Evolutionary conservation across 768 basidiomycete species (phyloP), one percentile per base, ranked within the genome.

Genomic region (Phanerodontia chrysosporium): DNA sequence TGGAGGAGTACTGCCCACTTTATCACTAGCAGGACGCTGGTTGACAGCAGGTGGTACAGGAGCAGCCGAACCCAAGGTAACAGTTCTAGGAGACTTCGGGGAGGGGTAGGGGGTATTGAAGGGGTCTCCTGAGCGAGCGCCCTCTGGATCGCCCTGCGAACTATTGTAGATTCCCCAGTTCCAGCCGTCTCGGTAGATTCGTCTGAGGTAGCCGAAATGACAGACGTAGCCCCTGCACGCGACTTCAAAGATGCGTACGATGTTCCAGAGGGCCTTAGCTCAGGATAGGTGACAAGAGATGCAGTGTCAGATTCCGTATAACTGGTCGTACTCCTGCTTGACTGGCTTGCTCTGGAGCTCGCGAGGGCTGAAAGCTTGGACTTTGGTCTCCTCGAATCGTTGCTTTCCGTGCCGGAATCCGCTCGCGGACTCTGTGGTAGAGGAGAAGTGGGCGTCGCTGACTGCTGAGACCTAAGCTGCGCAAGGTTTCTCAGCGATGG

Each of bases 331-430:
- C 80, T 83, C 60, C 78, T 74, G 58, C 76, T 80, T 4, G 39
- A 42, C 18, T 42, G 39, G 46, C 73, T 73, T 28, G 77, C 77
- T 57, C 81, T 82, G 2, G 83, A 79, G 58, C 80, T 86, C 12
- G 89, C 88, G 21, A 91, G 73, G 59, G 79, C 78, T 1, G 87
- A 84, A 39, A 92, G 73, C 65, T 89, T 91, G 8, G 89, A 90
- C 61, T 81, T 82, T 65, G 49, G 52, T 35, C 60, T 66, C 44
- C 5, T 46, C n/a, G 51, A 30, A 2, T 27, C 39, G 32, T 36
- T 39, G 25, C 42, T 45, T 60, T 60, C 51, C 10, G 13, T 48
- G 32, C 9, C 49, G 32, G 45, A 22, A 14, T 46, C n/a, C n/a
- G 14, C 21, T 39, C 28, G 24, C 32, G 24, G 27, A 1, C 9